Evolutionary conservation across 257 asterid species (phyloP).

Genomic region (Primulina eburnea): DNA sequence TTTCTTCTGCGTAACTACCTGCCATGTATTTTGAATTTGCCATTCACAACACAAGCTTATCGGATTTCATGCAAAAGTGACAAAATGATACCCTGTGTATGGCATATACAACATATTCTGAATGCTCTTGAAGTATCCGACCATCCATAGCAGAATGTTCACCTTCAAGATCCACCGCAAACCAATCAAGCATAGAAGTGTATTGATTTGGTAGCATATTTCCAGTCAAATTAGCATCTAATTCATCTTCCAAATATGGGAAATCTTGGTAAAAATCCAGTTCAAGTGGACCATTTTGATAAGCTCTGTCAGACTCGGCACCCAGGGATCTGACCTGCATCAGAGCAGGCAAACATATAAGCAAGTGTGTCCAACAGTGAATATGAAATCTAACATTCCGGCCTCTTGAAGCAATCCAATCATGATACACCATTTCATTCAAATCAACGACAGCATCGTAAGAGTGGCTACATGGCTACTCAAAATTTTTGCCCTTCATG

Average conservation of each 20-base stretch:
- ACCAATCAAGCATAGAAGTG: slow-evolving; percentile 89
- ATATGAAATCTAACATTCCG: slow-evolving; percentile 17
- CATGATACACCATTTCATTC: slow-evolving; percentile 14
- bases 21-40: slow-evolving; percentile 15
- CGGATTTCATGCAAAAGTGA: slow-evolving; percentile 33
- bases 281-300: slow-evolving; percentile 86
- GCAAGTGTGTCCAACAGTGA: slow-evolving; percentile 16
- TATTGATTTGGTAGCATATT: slow-evolving; percentile 62
- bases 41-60: slow-evolving; percentile 21
- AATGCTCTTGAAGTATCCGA: slow-evolving; percentile 91
- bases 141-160: slow-evolving; percentile 99
- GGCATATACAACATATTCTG: slow-evolving; percentile 94
- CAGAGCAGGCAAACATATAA: slow-evolving; percentile 24
- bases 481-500: neutral
- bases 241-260: slow-evolving; percentile 42
- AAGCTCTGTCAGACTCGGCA: slow-evolving; percentile 92
- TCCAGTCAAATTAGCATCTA: slow-evolving; percentile 43
- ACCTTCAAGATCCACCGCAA: slow-evolving; percentile 97
- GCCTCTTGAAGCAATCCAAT: slow-evolving; percentile 15
- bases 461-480: neutral
- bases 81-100: slow-evolving; percentile 84
- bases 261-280: slow-evolving; percentile 51
- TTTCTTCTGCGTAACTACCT: neutral
- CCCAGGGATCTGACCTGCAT: slow-evolving; percentile 87
- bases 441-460: slow-evolving; percentile 15